These are phyloP conservation scores for Didymella lethalis DNA, from an alignment of 2,329 filamentous ascomycete genomes.

Conservation along the genomic window DNA sequence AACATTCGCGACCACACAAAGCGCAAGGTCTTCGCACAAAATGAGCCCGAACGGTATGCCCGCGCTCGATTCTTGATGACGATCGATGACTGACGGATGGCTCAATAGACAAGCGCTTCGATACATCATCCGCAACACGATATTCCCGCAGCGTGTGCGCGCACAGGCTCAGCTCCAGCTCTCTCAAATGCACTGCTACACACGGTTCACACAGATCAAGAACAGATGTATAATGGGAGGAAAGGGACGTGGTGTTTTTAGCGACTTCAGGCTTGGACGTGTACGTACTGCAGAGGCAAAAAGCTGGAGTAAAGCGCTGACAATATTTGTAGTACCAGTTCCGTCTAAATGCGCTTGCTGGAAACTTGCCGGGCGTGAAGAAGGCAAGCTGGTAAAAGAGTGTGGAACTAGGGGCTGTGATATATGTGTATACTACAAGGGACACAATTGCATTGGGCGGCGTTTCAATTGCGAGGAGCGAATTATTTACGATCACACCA, in stretches of 20 bases:
- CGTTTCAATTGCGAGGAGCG: conserved; percentile 29
- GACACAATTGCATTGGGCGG: conserved; percentile 40
- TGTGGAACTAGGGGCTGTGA: conserved; percentile 19
- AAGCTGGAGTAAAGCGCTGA: conserved; percentile 20
- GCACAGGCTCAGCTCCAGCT: conserved; percentile 93
- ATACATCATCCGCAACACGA: conserved; percentile 93
- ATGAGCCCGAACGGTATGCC: conserved; percentile 84
- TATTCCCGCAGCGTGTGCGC: conserved; percentile 79
- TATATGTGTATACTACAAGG: conserved; percentile 38
- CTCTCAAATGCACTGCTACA: conserved; percentile 95
- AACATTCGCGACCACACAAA: conserved; percentile 95
- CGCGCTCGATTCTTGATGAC: conserved; percentile 13
- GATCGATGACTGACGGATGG: conserved; percentile 13
- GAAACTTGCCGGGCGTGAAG: conserved; percentile 88
- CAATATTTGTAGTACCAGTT: conserved; percentile 80
- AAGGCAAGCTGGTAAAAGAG: conserved; percentile 88
- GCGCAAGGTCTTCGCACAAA: conserved; percentile 86
- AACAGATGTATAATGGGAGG: conserved; percentile 93
- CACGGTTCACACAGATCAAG: conserved; percentile 88
- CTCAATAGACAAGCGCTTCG: conserved; percentile 73
- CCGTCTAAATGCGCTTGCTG: conserved; percentile 84
- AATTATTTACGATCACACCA: neutral
- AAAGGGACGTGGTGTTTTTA: conserved; percentile 87
- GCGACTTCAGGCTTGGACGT: conserved; percentile 89
- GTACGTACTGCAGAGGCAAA: conserved; percentile 62